phyloP scores from a whole-genome alignment of 805 yeast species.

The Yarrowia sp. region DNA sequence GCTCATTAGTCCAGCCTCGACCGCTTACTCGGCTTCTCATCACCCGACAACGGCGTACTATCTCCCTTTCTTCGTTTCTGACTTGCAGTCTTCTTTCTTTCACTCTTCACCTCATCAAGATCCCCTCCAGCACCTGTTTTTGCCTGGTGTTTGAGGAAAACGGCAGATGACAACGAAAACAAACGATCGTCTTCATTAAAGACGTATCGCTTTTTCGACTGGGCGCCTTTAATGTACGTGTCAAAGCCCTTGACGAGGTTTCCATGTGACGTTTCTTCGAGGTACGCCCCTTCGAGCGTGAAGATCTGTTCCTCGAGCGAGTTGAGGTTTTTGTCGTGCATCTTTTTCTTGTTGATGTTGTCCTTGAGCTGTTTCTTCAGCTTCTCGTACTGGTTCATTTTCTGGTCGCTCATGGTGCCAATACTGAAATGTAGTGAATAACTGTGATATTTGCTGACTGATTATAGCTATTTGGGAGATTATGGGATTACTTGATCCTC shows the following conservation, averaged over 20 bases:
- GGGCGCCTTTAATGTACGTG: slow-evolving; percentile 64
- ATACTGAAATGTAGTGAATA: neutral
- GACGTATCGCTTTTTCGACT: slow-evolving; percentile 58
- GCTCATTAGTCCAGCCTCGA: slow-evolving; percentile 3
- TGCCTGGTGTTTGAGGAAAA: slow-evolving; percentile 60
- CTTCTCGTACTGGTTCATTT: slow-evolving; percentile 62
- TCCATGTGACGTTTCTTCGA: slow-evolving; percentile 74
- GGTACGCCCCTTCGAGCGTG: slow-evolving; percentile 77
- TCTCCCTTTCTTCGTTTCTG: slow-evolving; percentile 32
- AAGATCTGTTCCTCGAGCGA: slow-evolving; percentile 78
- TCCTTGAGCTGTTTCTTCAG: slow-evolving; percentile 71
- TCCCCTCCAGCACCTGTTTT: slow-evolving; percentile 46
- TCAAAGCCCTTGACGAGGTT: slow-evolving; percentile 94
- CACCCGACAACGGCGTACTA: slow-evolving; percentile 23
- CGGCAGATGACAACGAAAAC: slow-evolving; percentile 76
- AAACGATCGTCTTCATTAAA: slow-evolving; percentile 76
- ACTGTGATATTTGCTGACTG: neutral
- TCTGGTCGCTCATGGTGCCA: slow-evolving; percentile 44
- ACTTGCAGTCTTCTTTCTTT: slow-evolving; percentile 4
- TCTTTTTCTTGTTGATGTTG: slow-evolving; percentile 65
- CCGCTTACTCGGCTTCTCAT: slow-evolving; percentile 22
- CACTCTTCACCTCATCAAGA: slow-evolving; percentile 44
- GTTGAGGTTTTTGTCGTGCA: slow-evolving; percentile 63
- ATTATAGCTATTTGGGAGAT: neutral
- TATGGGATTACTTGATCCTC: neutral